A percentile compares a stretch with the other conserved stretches of the same genome.
phyloP scores from a whole-genome alignment of 139 green algal species.

The Protoeuglena noctilucae region DNA sequence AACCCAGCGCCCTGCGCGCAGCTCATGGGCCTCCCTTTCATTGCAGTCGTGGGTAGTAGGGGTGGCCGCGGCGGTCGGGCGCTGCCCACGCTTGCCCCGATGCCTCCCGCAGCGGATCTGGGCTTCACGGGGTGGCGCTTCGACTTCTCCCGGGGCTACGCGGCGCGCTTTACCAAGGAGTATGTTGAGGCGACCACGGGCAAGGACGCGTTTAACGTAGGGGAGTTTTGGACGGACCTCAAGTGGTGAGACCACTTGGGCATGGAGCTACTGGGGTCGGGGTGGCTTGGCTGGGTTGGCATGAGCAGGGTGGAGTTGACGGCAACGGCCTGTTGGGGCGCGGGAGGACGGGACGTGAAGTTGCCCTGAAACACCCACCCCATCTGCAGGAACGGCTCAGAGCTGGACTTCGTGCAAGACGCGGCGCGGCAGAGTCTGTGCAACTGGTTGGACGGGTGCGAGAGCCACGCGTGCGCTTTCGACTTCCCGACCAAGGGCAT shows the following conservation, averaged over 20 bases:
- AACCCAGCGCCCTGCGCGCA: too few relatives aligned
- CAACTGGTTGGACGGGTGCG: conserved; percentile 6
- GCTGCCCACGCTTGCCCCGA: neutral
- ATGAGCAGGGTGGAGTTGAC: neutral
- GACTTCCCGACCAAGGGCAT: conserved; percentile 12
- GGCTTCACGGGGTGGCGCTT: conserved; percentile 45
- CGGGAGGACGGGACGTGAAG: conserved; percentile 2
- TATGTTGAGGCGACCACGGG: conserved; percentile 30
- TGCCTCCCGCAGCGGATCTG: too few relatives aligned
- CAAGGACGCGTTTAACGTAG: conserved; percentile 36
- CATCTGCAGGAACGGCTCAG: conserved; percentile 7
- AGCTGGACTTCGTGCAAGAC: conserved; percentile 36
- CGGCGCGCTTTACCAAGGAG: conserved; percentile 15
- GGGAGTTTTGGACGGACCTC: conserved; percentile 38
- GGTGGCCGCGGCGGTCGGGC: too few relatives aligned
- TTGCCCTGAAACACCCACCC: neutral
- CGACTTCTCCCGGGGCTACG: conserved; percentile 52
- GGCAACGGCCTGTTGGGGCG: neutral
- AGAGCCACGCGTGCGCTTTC: neutral
- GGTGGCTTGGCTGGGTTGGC: conserved; percentile 1
- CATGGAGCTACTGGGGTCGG: neutral
- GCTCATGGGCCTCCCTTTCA: too few relatives aligned
- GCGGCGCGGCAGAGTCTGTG: conserved; percentile 9
- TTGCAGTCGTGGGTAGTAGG: too few relatives aligned
- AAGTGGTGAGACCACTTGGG: neutral